Evolutionary conservation across 495 filamentous ascomycete genomes (phyloP).

Genomic region (Neurospora terricola): DNA sequence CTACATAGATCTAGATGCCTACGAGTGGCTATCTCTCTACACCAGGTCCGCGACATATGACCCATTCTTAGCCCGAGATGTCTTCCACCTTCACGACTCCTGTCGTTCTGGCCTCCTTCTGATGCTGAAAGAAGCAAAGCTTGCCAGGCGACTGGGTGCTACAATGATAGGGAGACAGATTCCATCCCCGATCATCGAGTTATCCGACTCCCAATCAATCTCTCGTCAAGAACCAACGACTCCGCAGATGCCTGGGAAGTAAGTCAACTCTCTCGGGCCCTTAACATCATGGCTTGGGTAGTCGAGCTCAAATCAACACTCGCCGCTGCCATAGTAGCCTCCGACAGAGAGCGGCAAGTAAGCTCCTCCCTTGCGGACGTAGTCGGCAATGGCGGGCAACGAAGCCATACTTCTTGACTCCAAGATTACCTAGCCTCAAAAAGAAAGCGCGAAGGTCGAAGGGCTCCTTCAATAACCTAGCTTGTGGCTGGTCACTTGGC

Average conservation of each 20-base stretch:
- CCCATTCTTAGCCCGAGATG: background rate
- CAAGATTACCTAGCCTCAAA: background rate
- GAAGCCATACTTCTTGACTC: background rate
- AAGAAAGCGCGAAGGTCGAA: background rate
- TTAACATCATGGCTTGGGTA: conserved; percentile 73
- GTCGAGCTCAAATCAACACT: conserved; percentile 86
- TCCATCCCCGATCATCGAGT: background rate
- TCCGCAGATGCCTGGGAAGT: conserved; percentile 78
- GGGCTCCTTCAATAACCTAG: background rate
- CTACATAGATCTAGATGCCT: background rate
- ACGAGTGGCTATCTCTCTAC: background rate
- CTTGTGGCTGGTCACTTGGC: background rate
- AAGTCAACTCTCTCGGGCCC: conserved; percentile 73
- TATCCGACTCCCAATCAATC: background rate
- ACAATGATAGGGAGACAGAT: background rate
- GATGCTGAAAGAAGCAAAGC: background rate
- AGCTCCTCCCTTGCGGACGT: conserved; percentile 68
- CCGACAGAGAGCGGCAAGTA: conserved; percentile 93
- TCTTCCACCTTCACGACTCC: background rate
- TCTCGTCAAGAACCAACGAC: background rate
- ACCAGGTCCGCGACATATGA: background rate
- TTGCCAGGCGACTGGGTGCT: background rate
- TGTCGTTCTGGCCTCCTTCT: background rate
- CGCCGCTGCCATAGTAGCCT: conserved; percentile 73
- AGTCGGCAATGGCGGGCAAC: conserved; percentile 55